A percentile compares a stretch with the other conserved stretches of the same genome.
Conservation (phyloP, 306 rosid species). For the Notholithocarpus densiflorus region DNA sequence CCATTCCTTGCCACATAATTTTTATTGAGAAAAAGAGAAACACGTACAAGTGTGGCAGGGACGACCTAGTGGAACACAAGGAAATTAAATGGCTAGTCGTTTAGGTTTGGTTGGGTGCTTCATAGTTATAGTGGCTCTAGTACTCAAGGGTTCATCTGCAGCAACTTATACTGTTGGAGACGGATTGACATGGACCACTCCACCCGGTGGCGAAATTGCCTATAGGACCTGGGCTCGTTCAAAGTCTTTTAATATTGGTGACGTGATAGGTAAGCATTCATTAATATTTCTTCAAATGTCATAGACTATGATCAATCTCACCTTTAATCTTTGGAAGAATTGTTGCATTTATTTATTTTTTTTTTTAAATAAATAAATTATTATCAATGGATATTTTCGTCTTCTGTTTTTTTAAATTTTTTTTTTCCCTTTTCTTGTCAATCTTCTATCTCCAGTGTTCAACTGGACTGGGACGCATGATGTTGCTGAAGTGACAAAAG, state of each 20-base stretch:
- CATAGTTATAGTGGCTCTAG: constrained; percentile 7
- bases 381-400: no score
- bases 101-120: constrained; percentile 19
- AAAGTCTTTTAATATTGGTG: constrained; percentile 16
- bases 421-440: neutral
- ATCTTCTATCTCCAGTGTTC: constrained; percentile 1
- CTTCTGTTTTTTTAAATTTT: neutral
- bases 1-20: no score
- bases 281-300: neutral
- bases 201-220: constrained; percentile 20
- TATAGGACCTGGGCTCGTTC: constrained; percentile 23
- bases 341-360: no score
- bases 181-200: constrained; percentile 27
- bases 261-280: constrained; percentile 9
- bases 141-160: neutral
- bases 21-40: neutral
- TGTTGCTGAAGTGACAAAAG: constrained; percentile 24
- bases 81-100: neutral
- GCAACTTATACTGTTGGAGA: constrained; percentile 24
- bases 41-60: neutral
- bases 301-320: no score
- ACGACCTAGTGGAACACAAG: constrained; percentile 9
- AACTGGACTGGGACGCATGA: constrained; percentile 24
- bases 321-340: no score
- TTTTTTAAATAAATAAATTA: no score